Conservation (phyloP, 257 asterid species). For the Primulina huaijiensis region DNA sequence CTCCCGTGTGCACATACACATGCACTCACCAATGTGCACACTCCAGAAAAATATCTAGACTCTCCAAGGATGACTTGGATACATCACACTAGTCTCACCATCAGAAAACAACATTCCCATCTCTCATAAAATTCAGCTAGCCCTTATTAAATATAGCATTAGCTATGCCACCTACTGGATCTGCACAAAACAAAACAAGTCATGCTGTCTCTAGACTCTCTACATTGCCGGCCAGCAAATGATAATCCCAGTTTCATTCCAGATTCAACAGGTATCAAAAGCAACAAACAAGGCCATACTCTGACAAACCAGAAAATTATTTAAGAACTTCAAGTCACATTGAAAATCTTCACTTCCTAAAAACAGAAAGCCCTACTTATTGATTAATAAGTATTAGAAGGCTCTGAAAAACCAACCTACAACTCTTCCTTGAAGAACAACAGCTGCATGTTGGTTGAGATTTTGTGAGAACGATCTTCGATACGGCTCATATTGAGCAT, state of each 20-base stretch:
- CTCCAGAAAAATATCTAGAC: not conserved
- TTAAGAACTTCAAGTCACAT: not conserved
- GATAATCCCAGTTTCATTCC: not conserved
- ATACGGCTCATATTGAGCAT: slow-evolving; percentile 78
- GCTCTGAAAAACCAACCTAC: slow-evolving; percentile 53
- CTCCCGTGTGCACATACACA: not conserved
- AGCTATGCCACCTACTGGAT: not conserved
- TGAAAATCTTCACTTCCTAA: not conserved
- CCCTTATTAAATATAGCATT: not conserved
- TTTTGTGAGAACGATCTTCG: slow-evolving; percentile 78
- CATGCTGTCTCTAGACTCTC: not conserved
- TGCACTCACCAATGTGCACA: not conserved
- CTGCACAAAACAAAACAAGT: not conserved
- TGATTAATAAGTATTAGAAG: not conserved
- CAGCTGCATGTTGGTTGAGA: slow-evolving; percentile 93
- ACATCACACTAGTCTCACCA: not conserved
- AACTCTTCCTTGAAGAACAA: slow-evolving; percentile 96
- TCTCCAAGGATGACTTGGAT: not conserved
- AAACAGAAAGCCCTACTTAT: not conserved
- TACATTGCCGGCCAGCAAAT: not conserved
- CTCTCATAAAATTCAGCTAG: not conserved
- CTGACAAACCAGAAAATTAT: not conserved
- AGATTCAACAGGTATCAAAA: not conserved
- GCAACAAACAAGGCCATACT: not conserved
- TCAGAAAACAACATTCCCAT: not conserved